Conservation (phyloP, 2,329 filamentous ascomycete genomes). For the Botrytis elliptica region DNA sequence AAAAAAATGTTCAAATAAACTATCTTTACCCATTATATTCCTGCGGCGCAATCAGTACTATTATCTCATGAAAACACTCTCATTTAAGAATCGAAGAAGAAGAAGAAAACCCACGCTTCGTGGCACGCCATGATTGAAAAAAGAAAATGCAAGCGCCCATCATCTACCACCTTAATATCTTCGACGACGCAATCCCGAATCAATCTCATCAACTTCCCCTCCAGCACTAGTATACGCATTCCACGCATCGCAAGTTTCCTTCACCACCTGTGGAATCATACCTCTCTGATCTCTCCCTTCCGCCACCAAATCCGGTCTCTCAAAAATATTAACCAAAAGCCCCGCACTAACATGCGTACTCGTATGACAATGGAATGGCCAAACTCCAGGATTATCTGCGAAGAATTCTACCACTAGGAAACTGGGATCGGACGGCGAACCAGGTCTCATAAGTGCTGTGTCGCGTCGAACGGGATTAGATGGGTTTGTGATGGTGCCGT, state of each 20-base stretch:
- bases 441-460: constrained; percentile 44
- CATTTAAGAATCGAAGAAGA: not conserved
- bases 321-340: constrained; percentile 41
- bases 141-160: not conserved
- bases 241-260: constrained; percentile 54
- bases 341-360: constrained; percentile 49
- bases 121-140: not conserved
- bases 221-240: constrained; percentile 45
- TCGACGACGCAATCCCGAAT: constrained; percentile 45
- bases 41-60: not conserved
- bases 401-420: constrained; percentile 48
- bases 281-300: constrained; percentile 30
- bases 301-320: constrained; percentile 40
- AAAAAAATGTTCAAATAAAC: not conserved
- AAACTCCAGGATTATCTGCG: constrained; percentile 53
- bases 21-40: not conserved
- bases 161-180: not conserved
- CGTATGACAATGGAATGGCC: constrained; percentile 52
- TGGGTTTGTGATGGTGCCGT: constrained; percentile 42
- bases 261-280: constrained; percentile 48
- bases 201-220: constrained; percentile 51
- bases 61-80: not conserved
- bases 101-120: not conserved
- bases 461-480: constrained; percentile 54
- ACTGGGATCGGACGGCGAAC: constrained; percentile 37